Conservation (phyloP, 805 yeast genomes). For the Phaffomyces opuntiae region DNA sequence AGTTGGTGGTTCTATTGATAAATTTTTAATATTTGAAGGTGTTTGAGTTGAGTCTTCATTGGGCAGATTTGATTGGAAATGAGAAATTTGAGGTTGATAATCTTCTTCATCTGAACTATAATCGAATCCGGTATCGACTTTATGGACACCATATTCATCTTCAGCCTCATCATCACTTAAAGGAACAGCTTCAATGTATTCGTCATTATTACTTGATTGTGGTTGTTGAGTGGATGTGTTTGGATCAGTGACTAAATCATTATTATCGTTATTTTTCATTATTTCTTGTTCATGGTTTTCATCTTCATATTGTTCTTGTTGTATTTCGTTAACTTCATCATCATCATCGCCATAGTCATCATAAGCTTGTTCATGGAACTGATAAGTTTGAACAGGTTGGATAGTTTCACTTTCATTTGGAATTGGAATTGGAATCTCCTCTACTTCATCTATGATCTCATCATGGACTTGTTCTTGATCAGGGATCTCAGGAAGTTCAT, state of each 20-base stretch:
- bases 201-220: not conserved
- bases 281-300: constrained; percentile 1
- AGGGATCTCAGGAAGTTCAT: not conserved
- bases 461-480: not conserved
- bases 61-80: not conserved
- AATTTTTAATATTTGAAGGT: constrained; percentile 1
- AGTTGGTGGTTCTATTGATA: constrained; percentile 5
- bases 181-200: constrained; percentile 6
- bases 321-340: not conserved
- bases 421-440: too few relatives aligned
- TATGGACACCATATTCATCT: constrained; percentile 4
- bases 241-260: not conserved
- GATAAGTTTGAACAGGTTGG: not conserved
- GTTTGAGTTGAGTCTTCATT: not conserved
- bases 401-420: too few relatives aligned
- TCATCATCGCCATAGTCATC: constrained; percentile 1
- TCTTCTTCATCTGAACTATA: not conserved
- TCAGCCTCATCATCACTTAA: constrained; percentile 5
- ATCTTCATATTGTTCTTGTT: not conserved
- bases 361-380: constrained; percentile 5
- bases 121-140: constrained; percentile 1
- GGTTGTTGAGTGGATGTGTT: not conserved
- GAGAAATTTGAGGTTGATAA: not conserved
- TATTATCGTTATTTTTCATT: not conserved
- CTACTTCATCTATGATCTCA: not conserved